Conservation (phyloP, 2,329 filamentous ascomycete genomes). For the Curvularia sp. region DNA sequence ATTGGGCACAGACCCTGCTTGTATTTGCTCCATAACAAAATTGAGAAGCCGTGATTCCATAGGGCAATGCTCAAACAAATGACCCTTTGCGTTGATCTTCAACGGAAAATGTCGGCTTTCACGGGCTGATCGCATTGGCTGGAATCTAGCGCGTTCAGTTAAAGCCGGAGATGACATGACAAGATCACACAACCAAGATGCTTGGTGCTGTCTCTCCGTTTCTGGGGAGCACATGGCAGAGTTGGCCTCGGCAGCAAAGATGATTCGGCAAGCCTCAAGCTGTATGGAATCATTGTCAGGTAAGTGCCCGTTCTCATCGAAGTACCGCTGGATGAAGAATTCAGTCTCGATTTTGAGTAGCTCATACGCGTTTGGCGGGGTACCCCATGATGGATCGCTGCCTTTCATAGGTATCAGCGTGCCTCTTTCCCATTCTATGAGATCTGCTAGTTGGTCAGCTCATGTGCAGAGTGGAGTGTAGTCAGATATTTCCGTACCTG, state of each 20-base stretch:
- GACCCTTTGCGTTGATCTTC: conserved; percentile 24
- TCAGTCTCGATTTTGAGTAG: conserved; percentile 36
- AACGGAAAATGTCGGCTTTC: conserved; percentile 26
- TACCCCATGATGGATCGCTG: conserved; percentile 30
- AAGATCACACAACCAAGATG: conserved; percentile 36
- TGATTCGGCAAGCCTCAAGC: conserved; percentile 37
- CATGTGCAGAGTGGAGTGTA: too few relatives aligned
- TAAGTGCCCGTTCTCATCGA: conserved; percentile 28
- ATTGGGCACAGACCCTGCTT: conserved; percentile 5
- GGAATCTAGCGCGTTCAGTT: conserved; percentile 28
- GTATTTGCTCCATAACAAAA: conserved; percentile 22
- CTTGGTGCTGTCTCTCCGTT: conserved; percentile 5
- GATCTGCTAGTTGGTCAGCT: conserved; percentile 19
- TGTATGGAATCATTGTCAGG: conserved; percentile 34
- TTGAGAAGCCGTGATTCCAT: conserved; percentile 29
- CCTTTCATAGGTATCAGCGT: conserved; percentile 32
- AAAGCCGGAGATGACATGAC: conserved; percentile 33
- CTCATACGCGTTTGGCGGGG: conserved; percentile 36
- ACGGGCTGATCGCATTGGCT: conserved; percentile 26
- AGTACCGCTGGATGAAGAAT: conserved; percentile 31
- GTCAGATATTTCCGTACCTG: conserved; percentile 19
- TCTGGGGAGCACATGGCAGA: conserved; percentile 3
- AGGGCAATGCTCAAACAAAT: conserved; percentile 35
- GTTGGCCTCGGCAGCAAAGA: conserved; percentile 33
- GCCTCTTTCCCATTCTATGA: conserved; percentile 30